These are phyloP conservation scores for Anthoceros angustus DNA, from an alignment of 225 moss, liverwort and hornwort genomes.

Conservation along the genomic window DNA sequence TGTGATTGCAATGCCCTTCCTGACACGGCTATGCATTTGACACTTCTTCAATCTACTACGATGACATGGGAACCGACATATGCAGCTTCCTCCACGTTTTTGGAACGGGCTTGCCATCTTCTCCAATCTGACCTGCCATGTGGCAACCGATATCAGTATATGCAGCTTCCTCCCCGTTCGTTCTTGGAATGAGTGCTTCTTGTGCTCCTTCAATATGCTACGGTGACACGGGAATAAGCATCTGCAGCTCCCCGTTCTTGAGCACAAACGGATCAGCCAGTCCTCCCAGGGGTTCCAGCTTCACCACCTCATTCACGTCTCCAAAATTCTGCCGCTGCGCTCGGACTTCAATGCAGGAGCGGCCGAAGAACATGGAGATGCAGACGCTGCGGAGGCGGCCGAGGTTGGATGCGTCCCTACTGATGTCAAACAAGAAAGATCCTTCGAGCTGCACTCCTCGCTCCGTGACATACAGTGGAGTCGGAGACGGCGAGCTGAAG, in stretches of 20 bases:
- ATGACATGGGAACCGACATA: too few relatives aligned
- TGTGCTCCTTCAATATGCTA: too few relatives aligned
- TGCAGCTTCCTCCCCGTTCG: too few relatives aligned
- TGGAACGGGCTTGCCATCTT: too few relatives aligned
- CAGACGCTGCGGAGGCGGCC: not conserved
- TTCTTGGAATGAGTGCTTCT: too few relatives aligned
- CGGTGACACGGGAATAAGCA: not conserved
- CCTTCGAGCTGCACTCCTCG: not conserved
- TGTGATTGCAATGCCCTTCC: too few relatives aligned
- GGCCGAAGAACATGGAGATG: conserved; percentile 2
- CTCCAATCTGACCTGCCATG: too few relatives aligned
- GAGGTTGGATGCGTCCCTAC: not conserved
- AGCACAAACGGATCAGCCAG: not conserved
- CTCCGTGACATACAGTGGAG: not conserved
- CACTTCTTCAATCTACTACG: too few relatives aligned
- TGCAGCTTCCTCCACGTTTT: too few relatives aligned
- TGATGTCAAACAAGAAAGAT: not conserved
- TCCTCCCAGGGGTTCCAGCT: not conserved
- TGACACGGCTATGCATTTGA: too few relatives aligned
- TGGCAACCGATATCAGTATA: too few relatives aligned
- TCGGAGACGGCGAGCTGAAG: not conserved
- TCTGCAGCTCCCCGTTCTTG: not conserved
- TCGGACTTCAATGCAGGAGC: not conserved
- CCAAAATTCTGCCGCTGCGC: not conserved
- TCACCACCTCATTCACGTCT: not conserved